These are phyloP conservation scores for Areca catechu DNA, from an alignment of 176 grass and related monocot genomes.

Conservation along the genomic window DNA sequence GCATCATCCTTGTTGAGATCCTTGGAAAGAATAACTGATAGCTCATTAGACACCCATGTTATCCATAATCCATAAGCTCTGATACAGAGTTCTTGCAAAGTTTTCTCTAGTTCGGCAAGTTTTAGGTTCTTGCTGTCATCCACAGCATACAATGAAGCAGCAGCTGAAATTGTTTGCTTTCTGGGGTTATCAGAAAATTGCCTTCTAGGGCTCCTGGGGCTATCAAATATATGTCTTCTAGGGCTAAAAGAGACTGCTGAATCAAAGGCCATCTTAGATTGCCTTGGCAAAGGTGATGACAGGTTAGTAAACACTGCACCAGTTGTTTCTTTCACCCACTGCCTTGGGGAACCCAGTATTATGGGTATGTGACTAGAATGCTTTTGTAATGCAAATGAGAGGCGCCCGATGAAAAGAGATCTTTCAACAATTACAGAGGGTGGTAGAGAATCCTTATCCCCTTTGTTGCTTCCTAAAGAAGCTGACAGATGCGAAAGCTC, in stretches of 20 bases:
- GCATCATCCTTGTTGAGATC: constrained; percentile 81
- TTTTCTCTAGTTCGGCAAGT: constrained; percentile 83
- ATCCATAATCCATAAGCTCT: constrained; percentile 74
- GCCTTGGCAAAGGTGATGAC: constrained; percentile 42
- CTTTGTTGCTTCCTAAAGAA: constrained; percentile 37
- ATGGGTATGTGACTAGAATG: constrained; percentile 85
- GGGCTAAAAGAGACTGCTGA: constrained; percentile 34
- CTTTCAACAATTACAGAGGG: constrained; percentile 68
- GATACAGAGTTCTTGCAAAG: constrained; percentile 59
- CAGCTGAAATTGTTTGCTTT: constrained; percentile 85
- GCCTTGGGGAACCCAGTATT: constrained; percentile 76
- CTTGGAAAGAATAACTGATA: constrained; percentile 62
- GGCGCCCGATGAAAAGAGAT: constrained; percentile 79
- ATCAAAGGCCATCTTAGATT: constrained; percentile 42
- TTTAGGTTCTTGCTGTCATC: constrained; percentile 67
- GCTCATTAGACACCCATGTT: constrained; percentile 72
- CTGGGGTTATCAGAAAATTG: constrained; percentile 43
- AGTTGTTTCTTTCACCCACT: constrained; percentile 68
- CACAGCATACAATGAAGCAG: constrained; percentile 63
- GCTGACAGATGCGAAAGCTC: constrained; percentile 58
- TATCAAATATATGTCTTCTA: constrained; percentile 65
- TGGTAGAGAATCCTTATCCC: constrained; percentile 27
- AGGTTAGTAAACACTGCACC: constrained; percentile 32
- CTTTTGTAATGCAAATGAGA: constrained; percentile 80
- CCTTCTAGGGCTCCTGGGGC: constrained; percentile 61